Percentiles rank a stretch among this genome's conserved stretches.
Conservation (phyloP, 139 green algal genomes). For the Monoraphidium neglectum region DNA sequence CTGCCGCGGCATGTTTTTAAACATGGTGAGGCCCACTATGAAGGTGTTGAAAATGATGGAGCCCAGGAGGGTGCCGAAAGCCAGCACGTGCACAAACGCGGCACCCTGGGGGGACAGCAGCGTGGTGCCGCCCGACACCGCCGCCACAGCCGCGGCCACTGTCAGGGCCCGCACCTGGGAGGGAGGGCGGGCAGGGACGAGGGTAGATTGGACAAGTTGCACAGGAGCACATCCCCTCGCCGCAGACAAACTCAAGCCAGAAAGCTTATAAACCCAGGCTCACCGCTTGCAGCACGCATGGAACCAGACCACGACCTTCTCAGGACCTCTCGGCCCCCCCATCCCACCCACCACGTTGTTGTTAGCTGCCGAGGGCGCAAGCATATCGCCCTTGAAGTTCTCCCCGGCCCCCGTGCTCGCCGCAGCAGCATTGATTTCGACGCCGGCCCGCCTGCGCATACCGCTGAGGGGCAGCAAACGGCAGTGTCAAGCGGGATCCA, state of each 20-base stretch:
- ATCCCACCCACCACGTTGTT: constrained; percentile 13
- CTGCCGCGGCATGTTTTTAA: constrained; percentile 69
- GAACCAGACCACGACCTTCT: too few species aligned
- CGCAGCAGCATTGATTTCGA: background rate
- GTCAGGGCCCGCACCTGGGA: constrained; percentile 19
- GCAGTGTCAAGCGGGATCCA: too few species aligned
- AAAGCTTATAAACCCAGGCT: too few species aligned
- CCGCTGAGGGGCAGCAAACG: background rate
- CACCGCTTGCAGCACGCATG: too few species aligned
- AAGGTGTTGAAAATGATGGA: background rate
- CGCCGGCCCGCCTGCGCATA: too few species aligned
- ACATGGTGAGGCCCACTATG: constrained; percentile 51
- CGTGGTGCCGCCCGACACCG: constrained; percentile 12
- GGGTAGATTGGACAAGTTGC: background rate
- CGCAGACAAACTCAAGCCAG: background rate
- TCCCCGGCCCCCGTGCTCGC: constrained; percentile 8
- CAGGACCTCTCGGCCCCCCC: too few species aligned
- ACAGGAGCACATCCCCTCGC: background rate
- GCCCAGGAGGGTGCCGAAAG: background rate
- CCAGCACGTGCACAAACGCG: constrained; percentile 28
- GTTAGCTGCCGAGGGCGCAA: constrained; percentile 34
- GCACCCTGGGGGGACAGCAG: constrained; percentile 13
- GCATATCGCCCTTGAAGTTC: constrained; percentile 28
- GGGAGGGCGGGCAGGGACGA: too few species aligned
- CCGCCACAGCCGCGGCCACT: constrained; percentile 21